Conservation (phyloP, 2,329 filamentous ascomycete genomes). For the Hymenoscyphus albidus region DNA sequence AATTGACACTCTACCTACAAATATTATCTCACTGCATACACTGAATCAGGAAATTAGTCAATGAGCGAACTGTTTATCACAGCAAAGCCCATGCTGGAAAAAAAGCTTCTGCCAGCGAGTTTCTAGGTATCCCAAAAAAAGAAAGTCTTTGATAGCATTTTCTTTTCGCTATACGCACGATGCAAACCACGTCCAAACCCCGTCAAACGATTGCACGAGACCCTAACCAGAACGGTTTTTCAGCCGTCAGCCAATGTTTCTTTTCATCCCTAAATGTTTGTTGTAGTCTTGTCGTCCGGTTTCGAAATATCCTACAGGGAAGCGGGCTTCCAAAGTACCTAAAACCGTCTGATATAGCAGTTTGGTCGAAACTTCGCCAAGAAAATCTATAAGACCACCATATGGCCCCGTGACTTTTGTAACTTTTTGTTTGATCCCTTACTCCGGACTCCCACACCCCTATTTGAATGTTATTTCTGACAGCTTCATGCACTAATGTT, state of each 20-base stretch:
- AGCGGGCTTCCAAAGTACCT: not conserved
- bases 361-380: constrained; percentile 5
- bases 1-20: too few relatives aligned
- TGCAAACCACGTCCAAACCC: too few relatives aligned
- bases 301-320: not conserved
- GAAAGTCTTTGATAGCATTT: too few relatives aligned
- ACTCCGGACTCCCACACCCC: not conserved
- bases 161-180: too few relatives aligned
- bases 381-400: not conserved
- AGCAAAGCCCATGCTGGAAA: too few relatives aligned
- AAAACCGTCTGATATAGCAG: not conserved
- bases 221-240: not conserved
- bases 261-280: not conserved
- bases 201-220: not conserved
- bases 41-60: too few relatives aligned
- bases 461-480: not conserved
- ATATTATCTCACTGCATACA: too few relatives aligned
- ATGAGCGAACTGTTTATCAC: too few relatives aligned
- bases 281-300: not conserved
- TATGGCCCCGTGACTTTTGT: not conserved
- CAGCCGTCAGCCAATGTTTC: not conserved
- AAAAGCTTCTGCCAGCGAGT: too few relatives aligned
- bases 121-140: too few relatives aligned
- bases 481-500: too few relatives aligned
- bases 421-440: not conserved